phyloP scores from a whole-genome alignment of 1,139 yeast genomes.

The Pichia sp. region DNA sequence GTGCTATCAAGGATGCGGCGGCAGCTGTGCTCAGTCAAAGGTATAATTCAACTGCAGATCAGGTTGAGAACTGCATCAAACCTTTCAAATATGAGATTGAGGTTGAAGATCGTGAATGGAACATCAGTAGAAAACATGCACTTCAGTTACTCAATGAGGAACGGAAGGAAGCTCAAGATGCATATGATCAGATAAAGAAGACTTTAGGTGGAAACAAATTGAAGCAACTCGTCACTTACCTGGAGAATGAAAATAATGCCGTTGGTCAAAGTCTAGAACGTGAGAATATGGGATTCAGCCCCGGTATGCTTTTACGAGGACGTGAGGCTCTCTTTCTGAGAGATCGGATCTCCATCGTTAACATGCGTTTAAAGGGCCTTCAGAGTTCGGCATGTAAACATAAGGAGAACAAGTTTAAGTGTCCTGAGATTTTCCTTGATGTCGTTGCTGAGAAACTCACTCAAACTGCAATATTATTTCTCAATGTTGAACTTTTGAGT shows the following conservation, averaged over 20 bases:
- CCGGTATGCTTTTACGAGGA: slow-evolving; percentile 63
- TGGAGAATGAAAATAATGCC: slow-evolving; percentile 46
- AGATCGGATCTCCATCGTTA: slow-evolving; percentile 66
- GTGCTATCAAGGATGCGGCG: slow-evolving; percentile 81
- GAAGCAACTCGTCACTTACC: slow-evolving; percentile 71
- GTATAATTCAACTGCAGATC: slow-evolving; percentile 91
- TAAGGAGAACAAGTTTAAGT: slow-evolving; percentile 77
- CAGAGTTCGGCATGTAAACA: slow-evolving; percentile 70
- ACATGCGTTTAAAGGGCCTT: slow-evolving; percentile 69
- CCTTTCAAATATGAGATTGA: slow-evolving; percentile 97
- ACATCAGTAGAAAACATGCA: slow-evolving; percentile 71
- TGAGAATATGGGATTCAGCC: slow-evolving; percentile 32
- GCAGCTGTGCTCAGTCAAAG: slow-evolving; percentile 67
- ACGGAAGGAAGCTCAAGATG: slow-evolving; percentile 69
- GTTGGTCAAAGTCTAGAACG: slow-evolving; percentile 35
- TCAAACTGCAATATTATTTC: slow-evolving; percentile 84
- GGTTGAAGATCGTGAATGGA: slow-evolving; percentile 94
- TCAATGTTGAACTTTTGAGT: slow-evolving; percentile 87
- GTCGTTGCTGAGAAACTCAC: slow-evolving; percentile 90
- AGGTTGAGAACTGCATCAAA: slow-evolving; percentile 95
- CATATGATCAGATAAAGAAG: slow-evolving; percentile 54
- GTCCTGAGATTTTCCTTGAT: slow-evolving; percentile 91
- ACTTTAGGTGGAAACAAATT: slow-evolving; percentile 79
- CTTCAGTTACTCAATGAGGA: slow-evolving; percentile 73
- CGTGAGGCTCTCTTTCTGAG: slow-evolving; percentile 75